A percentile compares a stretch with the other conserved stretches of the same genome.
These are phyloP conservation scores for Phytophthora megakarya DNA, from an alignment of 352 stramenopile species.

Conservation along the genomic window DNA sequence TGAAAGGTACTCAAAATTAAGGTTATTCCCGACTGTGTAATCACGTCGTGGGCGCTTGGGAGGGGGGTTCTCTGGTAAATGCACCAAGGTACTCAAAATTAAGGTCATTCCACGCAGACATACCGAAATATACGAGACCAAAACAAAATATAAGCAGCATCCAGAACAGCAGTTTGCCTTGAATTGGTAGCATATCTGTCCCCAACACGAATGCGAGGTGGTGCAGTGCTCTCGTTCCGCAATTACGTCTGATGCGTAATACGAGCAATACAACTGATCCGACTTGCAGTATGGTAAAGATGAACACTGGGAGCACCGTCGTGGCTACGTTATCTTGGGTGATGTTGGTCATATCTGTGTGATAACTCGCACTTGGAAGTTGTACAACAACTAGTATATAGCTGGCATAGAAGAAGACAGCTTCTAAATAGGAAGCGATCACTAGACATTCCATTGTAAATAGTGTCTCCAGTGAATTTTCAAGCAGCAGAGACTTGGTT, in stretches of 20 bases:
- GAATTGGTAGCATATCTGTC: constrained; percentile 20
- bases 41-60: too few relatives aligned
- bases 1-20: too few relatives aligned
- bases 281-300: constrained; percentile 29
- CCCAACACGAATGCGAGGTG: constrained; percentile 31
- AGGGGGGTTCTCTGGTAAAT: too few relatives aligned
- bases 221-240: constrained; percentile 17
- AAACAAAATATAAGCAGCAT: constrained; percentile 20
- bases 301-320: constrained; percentile 17
- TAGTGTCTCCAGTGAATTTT: constrained; percentile 19
- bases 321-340: background rate
- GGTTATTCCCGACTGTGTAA: too few relatives aligned
- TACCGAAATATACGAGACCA: constrained; percentile 28
- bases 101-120: too few relatives aligned
- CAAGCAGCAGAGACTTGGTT: background rate
- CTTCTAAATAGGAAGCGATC: constrained; percentile 42
- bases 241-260: constrained; percentile 14
- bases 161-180: constrained; percentile 36
- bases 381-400: constrained; percentile 22
- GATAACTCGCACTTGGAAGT: constrained; percentile 32
- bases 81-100: too few relatives aligned
- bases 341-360: constrained; percentile 31
- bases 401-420: constrained; percentile 32
- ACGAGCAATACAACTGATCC: constrained; percentile 21
- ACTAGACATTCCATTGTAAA: constrained; percentile 42